Base-by-base conservation (phyloP, 805 yeast genomes). In the Barnettozyma pratensis region DNA sequence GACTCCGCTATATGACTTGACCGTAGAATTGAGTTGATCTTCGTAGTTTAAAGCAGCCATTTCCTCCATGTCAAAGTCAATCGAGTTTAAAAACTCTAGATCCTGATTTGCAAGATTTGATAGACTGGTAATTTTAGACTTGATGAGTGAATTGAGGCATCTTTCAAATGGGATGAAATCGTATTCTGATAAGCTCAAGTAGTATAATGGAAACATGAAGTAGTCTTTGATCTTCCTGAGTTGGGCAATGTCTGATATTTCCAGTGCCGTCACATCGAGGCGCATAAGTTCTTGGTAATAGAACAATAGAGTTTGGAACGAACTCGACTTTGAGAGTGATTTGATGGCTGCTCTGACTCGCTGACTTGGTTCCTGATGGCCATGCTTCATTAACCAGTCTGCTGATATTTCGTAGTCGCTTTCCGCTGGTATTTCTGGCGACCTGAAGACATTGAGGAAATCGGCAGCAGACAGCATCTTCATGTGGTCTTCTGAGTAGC, bases 381-480 rank as follows among this genome's bases (percentile, higher is more conserved):
- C 42, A 40, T 59, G 63, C 38, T 53, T 51, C 14, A 57, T 41
- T 3, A 61, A 49, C 65, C 65, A 61, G 37, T 54, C 19, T 1
- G 57, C 38, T 5, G 54, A 57, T 7, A 55, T 40, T 14, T 58
- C 60, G 9, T 52, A 39, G 36, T 61, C 60, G 11, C 57, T 50
- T 7, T 55, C 62, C 2, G 50, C 41, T 5, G 59, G 56, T 0
- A 48, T n/a, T 27, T 54, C 64, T 0, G 59, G 56, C 0, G 44
- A 39, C 0, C 39, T 41, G 36, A 61, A 61, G 1, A 61, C 62
- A 3, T 31, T 25, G 4, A 25, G 25, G 41, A 49, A 45, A 38
- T 44, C 28, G 27, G 37, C 34, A 12, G 30, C 25, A 4, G 45
- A 28, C 40, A 42, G 38, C 48, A 45, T 40, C 19, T n/a, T n/a